phyloP scores from a whole-genome alignment of 352 stramenopile genomes.

The Phytopythium cucurbitacearum region DNA sequence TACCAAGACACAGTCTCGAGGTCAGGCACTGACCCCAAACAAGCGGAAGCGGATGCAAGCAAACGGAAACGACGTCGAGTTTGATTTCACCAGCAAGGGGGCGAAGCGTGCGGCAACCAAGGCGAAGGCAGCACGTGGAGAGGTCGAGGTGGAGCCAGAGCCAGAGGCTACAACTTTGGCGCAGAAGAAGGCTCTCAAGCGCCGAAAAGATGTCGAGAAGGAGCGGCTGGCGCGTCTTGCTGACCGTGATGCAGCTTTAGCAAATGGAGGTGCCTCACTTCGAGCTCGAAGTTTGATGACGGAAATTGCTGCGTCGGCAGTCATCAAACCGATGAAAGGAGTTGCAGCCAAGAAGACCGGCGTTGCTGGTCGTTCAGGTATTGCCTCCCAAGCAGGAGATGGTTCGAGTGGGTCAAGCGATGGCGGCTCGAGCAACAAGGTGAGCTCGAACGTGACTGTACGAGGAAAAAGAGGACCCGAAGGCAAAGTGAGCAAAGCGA shows the following conservation, averaged over 20 bases:
- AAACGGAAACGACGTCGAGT: conserved; percentile 26
- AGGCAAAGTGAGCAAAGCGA: too few relatives aligned
- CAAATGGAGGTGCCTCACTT: neutral
- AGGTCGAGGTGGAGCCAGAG: conserved; percentile 18
- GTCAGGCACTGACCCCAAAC: conserved; percentile 14
- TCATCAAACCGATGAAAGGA: neutral
- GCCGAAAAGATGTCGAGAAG: conserved; percentile 23
- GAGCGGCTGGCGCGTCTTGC: conserved; percentile 7
- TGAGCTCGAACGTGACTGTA: too few relatives aligned
- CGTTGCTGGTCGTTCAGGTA: too few relatives aligned
- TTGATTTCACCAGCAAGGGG: conserved; percentile 47
- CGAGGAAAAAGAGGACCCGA: neutral
- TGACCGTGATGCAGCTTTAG: neutral
- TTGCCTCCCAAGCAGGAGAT: too few relatives aligned
- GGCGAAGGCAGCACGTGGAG: conserved; percentile 14
- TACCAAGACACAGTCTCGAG: neutral
- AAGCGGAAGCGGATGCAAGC: conserved; percentile 22
- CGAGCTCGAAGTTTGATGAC: conserved; percentile 12
- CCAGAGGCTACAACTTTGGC: conserved; percentile 8
- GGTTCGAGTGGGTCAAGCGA: too few relatives aligned
- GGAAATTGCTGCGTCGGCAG: conserved; percentile 4
- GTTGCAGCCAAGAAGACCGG: neutral
- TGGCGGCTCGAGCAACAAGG: too few relatives aligned
- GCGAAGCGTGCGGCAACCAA: conserved; percentile 25
- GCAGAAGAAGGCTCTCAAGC: conserved; percentile 32